phyloP scores from a whole-genome alignment of 2,329 filamentous ascomycete genomes.

The Monascus ruber region DNA sequence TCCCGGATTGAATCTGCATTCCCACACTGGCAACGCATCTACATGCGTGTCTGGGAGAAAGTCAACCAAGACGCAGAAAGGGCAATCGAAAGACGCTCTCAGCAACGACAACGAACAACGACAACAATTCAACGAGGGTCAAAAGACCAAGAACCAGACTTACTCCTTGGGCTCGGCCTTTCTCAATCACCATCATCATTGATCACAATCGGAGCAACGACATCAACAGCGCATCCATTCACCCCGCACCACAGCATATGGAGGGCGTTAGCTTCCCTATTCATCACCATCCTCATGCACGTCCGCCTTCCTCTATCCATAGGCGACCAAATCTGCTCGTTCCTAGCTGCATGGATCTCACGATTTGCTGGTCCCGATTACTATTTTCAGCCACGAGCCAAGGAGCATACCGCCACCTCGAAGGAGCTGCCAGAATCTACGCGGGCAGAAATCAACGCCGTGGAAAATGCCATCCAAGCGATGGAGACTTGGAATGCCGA shows the following conservation, averaged over 20 bases:
- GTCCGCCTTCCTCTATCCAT: slow-evolving; percentile 29
- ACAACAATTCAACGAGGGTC: neutral
- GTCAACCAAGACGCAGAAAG: slow-evolving; percentile 27
- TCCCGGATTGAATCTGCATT: slow-evolving; percentile 64
- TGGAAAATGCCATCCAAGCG: slow-evolving; percentile 22
- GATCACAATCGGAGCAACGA: slow-evolving; percentile 6
- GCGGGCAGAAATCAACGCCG: slow-evolving; percentile 8
- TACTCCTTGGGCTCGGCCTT: slow-evolving; percentile 7
- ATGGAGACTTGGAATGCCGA: slow-evolving; percentile 34
- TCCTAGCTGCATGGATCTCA: slow-evolving; percentile 26
- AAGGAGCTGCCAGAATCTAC: neutral
- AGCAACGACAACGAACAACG: slow-evolving; percentile 7
- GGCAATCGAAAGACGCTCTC: slow-evolving; percentile 20
- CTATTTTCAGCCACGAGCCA: slow-evolving; percentile 12
- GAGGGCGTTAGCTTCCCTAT: slow-evolving; percentile 26
- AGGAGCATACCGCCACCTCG: neutral
- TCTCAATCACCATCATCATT: slow-evolving; percentile 9
- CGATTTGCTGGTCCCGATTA: slow-evolving; percentile 23
- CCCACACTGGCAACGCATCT: slow-evolving; percentile 31
- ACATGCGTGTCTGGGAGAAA: slow-evolving; percentile 26
- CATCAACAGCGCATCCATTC: slow-evolving; percentile 19
- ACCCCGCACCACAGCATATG: slow-evolving; percentile 29
- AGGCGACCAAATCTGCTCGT: slow-evolving; percentile 30
- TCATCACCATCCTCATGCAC: slow-evolving; percentile 27
- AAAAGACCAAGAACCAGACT: neutral